These are phyloP conservation scores for Cryptosporidium viatorum DNA, from an alignment of 169 alveolate genomes.

Conservation along the genomic window DNA sequence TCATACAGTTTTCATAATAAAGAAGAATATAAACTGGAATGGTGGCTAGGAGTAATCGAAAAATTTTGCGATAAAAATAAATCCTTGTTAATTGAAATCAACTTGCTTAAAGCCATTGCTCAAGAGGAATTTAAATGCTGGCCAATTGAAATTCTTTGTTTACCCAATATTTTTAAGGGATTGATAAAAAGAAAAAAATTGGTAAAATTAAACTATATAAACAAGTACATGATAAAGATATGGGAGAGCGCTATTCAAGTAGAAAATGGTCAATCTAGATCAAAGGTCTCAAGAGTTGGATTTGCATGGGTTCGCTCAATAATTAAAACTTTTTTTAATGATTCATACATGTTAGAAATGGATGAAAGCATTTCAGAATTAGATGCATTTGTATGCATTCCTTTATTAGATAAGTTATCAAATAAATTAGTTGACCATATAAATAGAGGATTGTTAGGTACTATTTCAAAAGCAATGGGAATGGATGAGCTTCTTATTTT, in stretches of 20 bases:
- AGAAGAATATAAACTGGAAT: conserved; percentile 68
- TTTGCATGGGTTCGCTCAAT: conserved; percentile 44
- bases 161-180: conserved; percentile 35
- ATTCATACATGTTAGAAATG: not conserved
- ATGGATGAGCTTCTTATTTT: conserved; percentile 9
- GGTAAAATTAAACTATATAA: not conserved
- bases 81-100: conserved; percentile 27
- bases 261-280: not conserved
- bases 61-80: conserved; percentile 11
- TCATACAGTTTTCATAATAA: conserved; percentile 49
- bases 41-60: conserved; percentile 57
- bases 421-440: conserved; percentile 30
- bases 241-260: conserved; percentile 38
- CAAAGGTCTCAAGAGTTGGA: conserved; percentile 6
- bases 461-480: not conserved
- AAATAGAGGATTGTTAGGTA: conserved; percentile 18
- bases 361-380: not conserved
- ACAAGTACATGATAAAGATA: not conserved
- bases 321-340: not conserved
- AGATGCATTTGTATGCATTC: conserved; percentile 28
- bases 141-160: conserved; percentile 72
- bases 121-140: conserved; percentile 43
- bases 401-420: conserved; percentile 4
- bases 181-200: conserved; percentile 25
- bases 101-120: not conserved